These are phyloP conservation scores for Pseudotsuga menziesii DNA, from an alignment of 75 land plant genomes.

Conservation along the genomic window DNA sequence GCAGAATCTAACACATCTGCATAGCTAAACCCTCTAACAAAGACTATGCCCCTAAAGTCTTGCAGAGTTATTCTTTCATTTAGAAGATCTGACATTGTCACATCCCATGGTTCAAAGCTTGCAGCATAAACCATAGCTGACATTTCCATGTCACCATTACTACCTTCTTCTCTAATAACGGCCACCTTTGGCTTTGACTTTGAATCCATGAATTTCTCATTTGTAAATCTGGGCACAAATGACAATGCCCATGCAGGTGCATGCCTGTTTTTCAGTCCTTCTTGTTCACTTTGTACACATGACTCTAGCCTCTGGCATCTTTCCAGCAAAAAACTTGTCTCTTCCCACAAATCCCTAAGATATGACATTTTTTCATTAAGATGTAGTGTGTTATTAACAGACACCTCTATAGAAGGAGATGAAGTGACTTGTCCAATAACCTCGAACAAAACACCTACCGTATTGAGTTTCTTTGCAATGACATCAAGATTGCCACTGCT, in stretches of 20 bases:
- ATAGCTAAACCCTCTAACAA: constrained; percentile 98
- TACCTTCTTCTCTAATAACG: constrained; percentile 92
- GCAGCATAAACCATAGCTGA: constrained; percentile 84
- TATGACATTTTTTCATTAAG: constrained; percentile 46
- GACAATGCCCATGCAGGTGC: constrained; percentile 75
- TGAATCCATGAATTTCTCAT: constrained; percentile 33
- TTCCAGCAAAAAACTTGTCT: constrained; percentile 84
- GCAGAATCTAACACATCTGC: too few species aligned
- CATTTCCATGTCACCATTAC: constrained; percentile 99
- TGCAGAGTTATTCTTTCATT: constrained; percentile 36
- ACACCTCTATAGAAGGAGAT: constrained; percentile 40
- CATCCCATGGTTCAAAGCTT: constrained; percentile 97
- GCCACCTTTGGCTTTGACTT: constrained; percentile 77
- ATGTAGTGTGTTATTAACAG: constrained; percentile 55
- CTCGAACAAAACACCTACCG: constrained; percentile 41
- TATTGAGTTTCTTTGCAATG: constrained; percentile 34
- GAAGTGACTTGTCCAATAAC: constrained; percentile 70
- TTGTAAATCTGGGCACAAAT: constrained; percentile 68
- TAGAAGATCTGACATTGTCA: constrained; percentile 87
- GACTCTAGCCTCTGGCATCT: constrained; percentile 67
- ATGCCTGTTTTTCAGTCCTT: constrained; percentile 62
- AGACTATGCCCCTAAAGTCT: constrained; percentile 75
- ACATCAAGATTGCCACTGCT: constrained; percentile 35
- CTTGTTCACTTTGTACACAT: constrained; percentile 74
- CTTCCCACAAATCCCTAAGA: constrained; percentile 93